Evolutionary conservation across 176 grass and related monocot species (phyloP), one percentile per base, ranked within the genome.

Genomic region (Oryza meridionalis): DNA sequence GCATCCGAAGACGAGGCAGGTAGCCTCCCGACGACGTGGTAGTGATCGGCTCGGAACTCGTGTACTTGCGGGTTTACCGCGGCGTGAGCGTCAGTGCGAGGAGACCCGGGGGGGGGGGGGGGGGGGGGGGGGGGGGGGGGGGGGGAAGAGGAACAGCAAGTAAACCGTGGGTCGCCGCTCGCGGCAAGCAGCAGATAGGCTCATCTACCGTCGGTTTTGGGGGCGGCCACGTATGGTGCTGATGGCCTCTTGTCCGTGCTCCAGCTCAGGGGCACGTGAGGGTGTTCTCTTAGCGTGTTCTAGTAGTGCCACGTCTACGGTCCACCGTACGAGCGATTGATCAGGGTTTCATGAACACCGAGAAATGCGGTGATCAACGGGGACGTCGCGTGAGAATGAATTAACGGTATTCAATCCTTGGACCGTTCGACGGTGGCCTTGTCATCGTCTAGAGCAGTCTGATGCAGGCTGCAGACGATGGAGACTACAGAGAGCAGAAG

Each of bases 171-270:
- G 27, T 8, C 10, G 47, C 26, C 2, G 1, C 47, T 8, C 5
- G 47, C 26, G 50, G 50, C 50, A 17, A 31, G 24, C 42, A 4
- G 70, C 38, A 2, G 70, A 72, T 45, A 7, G 40, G 21, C 12
- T 55, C 50, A 27, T 66, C 6, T 6, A 7, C 3, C 43, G 4
- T 59, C 27, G 14, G 45, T 29, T 49, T 55, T 22, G 37, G 72
- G 50, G 65, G 26, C 65, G 65, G 38, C 49, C 33, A 71, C 76
- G 42, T 42, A 27, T 4, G 37, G 32, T 49, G 80, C 7, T 24
- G 31, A 9, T 45, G 58, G 61, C 58, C 63, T 49, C 82, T 24
- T 29, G 70, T 89, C 87, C 76, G 58, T 6, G n/a, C 58, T 62
- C 58, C 58, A 62, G 58, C 58, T 62, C 58, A 43, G 38, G 38